Evolutionary conservation across 164 flowering plant genomes (phyloP).

Genomic region (Aristolochia contorta): DNA sequence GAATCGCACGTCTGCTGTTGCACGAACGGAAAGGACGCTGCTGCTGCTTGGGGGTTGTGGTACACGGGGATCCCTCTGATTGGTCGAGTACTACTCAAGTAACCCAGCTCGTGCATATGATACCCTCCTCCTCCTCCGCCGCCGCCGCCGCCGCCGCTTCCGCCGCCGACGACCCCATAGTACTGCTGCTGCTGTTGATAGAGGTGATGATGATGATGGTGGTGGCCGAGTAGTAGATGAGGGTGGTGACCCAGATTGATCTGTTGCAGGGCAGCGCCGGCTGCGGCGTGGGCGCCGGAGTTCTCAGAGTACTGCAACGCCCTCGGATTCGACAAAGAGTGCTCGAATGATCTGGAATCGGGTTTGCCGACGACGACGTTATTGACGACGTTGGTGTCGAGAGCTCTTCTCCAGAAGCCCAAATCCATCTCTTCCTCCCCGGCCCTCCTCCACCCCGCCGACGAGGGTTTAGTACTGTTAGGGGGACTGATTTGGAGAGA

Average conservation of each 20-base stretch:
- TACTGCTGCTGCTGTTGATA: conserved; percentile 15
- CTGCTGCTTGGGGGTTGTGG: no score
- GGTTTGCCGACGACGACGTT: conserved; percentile 21
- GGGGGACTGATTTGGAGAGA: conserved; percentile 94
- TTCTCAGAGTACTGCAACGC: no score
- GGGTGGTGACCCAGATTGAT: no score
- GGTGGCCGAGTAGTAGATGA: no score
- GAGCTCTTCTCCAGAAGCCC: conserved; percentile 72
- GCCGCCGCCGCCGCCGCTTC: conserved; percentile 16
- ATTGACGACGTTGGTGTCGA: conserved; percentile 34
- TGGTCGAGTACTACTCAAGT: conserved; percentile 63
- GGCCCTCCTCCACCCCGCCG: conserved; percentile 37
- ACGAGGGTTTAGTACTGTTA: conserved; percentile 43
- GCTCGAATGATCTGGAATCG: conserved; percentile 27
- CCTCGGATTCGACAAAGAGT: conserved; percentile 50
- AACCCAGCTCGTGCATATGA: conserved; percentile 32
- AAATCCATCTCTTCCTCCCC: conserved; percentile 50
- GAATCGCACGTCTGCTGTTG: conserved; percentile 24
- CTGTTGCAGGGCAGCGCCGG: no score
- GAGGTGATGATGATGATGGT: conserved; percentile 4
- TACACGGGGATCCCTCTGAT: conserved; percentile 88
- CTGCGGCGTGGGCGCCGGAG: no score
- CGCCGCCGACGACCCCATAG: conserved; percentile 13
- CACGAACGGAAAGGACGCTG: conserved; percentile 26
- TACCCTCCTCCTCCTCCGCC: conserved; percentile 6